Evolutionary conservation across 352 stramenopile species (phyloP), one percentile per base, ranked within the genome.

Genomic region (Pythium phragmiticola): DNA sequence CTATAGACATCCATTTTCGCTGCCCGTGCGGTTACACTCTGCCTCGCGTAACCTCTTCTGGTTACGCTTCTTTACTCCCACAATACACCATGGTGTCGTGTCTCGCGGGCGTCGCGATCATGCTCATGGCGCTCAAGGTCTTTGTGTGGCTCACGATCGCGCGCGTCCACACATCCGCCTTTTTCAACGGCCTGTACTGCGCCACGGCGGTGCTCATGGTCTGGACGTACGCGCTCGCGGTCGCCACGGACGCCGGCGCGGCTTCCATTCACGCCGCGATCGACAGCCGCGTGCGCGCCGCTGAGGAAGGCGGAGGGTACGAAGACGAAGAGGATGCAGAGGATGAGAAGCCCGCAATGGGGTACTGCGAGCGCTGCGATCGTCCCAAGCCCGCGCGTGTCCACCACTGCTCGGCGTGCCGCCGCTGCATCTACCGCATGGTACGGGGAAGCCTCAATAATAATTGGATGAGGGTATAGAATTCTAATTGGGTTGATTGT

Each of bases 281-380:
- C 39, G 69, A 72, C 53, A 49, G 41, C 42, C 58, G 50, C 42
- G 58, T 70, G 28, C 36, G 57, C 23, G 46, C 33, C 4, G 42
- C 42, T 9, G 60, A 68, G 17, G 62, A 73, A 7, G 61, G 54
- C 26, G 69, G 71, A 12, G 58, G 68, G 12, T 37, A 57, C 16
- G 50, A 78, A 11, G 55, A 66, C 14, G 30, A 41, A 11, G 48
- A 58, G 30, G 11, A 6, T 42, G 14, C 37, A 42, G 37, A 42
- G 14, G 37, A 42, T 7, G 26, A 30, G 26, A 43, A n/a, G 19
- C 23, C 57, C 54, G 72, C 77, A 41, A 39, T 62, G 43, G 76
- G 84, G 36, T 95, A 93, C 71, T 95, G 87, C 55, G 84, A 94
- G 64, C 78, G 75, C 47, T 95, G 87, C 64, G 81, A 94, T 67